These are phyloP conservation scores for Apiospora arundinis DNA, from an alignment of 2,329 filamentous ascomycete genomes.

Conservation along the genomic window DNA sequence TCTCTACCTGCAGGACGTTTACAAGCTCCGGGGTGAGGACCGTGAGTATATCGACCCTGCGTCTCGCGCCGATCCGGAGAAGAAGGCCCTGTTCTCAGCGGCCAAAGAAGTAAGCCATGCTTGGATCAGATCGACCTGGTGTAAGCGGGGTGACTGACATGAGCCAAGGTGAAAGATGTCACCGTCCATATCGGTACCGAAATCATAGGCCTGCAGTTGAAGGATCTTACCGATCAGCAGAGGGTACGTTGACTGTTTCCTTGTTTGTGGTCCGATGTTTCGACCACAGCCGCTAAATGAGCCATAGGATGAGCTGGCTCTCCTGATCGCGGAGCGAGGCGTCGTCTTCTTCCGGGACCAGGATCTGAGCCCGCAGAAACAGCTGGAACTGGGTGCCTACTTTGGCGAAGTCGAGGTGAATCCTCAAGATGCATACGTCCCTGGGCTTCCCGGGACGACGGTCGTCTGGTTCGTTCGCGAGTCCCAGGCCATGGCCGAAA, in stretches of 20 bases:
- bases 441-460: conserved; percentile 5
- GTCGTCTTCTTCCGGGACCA: conserved; percentile 27
- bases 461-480: conserved; percentile 1
- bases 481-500: not conserved
- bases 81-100: conserved; percentile 46
- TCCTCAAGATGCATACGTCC: conserved; percentile 18
- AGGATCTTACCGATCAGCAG: conserved; percentile 19
- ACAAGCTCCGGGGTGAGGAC: conserved; percentile 21
- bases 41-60: conserved; percentile 40
- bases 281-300: not conserved
- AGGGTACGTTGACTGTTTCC: conserved; percentile 8
- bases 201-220: conserved; percentile 14
- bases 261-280: too few species aligned
- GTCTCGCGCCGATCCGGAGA: conserved; percentile 49
- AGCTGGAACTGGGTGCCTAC: conserved; percentile 23
- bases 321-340: conserved; percentile 24
- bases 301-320: conserved; percentile 22
- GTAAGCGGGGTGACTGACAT: not conserved
- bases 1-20: conserved; percentile 18
- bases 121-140: not conserved
- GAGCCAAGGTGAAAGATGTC: conserved; percentile 41
- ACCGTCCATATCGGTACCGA: conserved; percentile 49
- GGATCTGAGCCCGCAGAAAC: conserved; percentile 23
- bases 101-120: conserved; percentile 29
- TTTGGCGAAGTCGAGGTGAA: conserved; percentile 20